Percentiles rank a stretch among this genome's conserved stretches.
phyloP scores from a whole-genome alignment of 2,329 filamentous ascomycete species.

The Cryphonectria radicalis region DNA sequence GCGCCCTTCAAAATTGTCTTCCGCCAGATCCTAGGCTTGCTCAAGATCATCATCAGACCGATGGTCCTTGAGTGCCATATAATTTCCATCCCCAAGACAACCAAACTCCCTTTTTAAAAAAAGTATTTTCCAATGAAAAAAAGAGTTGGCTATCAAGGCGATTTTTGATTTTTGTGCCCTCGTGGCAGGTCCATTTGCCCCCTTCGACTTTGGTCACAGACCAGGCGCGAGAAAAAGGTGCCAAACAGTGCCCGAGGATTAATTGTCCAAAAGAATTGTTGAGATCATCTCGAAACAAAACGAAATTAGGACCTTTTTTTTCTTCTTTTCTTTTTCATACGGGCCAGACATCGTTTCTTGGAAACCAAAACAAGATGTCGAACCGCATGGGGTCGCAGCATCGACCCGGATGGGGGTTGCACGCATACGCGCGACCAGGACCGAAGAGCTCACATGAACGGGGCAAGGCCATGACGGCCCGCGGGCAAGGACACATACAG shows the following conservation, averaged over 20 bases:
- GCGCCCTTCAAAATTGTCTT: constrained; percentile 30
- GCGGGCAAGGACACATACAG: constrained; percentile 3
- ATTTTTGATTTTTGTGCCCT: not conserved
- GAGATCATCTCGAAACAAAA: constrained; percentile 37
- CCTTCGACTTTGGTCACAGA: constrained; percentile 24
- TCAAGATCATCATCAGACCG: constrained; percentile 22
- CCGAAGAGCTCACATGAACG: constrained; percentile 52
- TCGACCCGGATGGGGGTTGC: constrained; percentile 50
- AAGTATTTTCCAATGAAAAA: constrained; percentile 1
- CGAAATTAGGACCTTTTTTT: constrained; percentile 37
- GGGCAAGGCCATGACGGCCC: constrained; percentile 10
- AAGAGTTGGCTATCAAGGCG: not conserved
- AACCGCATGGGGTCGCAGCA: constrained; percentile 55
- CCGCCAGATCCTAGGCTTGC: constrained; percentile 39
- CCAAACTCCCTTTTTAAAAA: not conserved
- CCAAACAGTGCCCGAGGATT: constrained; percentile 18
- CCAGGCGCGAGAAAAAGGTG: constrained; percentile 9
- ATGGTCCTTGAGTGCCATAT: constrained; percentile 22
- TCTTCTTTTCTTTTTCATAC: constrained; percentile 31
- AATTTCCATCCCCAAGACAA: constrained; percentile 2
- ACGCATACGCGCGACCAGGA: constrained; percentile 36
- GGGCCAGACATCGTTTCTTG: constrained; percentile 25
- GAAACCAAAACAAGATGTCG: constrained; percentile 1
- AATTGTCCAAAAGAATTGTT: constrained; percentile 29
- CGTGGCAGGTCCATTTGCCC: constrained; percentile 20